A percentile compares a stretch with the other conserved stretches of the same genome.
phyloP scores from a whole-genome alignment of 2,329 filamentous ascomycete species.

The Aureobasidium sp. region DNA sequence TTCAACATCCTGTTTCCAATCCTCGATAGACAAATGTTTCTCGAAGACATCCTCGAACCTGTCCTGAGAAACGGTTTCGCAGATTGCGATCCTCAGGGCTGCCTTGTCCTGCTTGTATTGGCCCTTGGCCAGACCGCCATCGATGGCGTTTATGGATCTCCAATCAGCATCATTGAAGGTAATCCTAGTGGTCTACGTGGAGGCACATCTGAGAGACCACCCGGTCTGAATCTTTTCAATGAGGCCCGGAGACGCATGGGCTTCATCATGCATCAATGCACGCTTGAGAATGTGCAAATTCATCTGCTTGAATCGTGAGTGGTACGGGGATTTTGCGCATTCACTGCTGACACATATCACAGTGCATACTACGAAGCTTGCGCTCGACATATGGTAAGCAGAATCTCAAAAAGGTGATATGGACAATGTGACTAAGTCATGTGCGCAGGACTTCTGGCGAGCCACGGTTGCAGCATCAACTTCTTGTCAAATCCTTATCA shows the following conservation, averaged over 20 bases:
- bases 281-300: conserved; percentile 52
- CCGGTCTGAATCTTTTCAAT: conserved; percentile 53
- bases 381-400: conserved; percentile 41
- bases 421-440: neutral
- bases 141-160: conserved; percentile 40
- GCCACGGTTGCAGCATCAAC: conserved; percentile 48
- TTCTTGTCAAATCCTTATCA: conserved; percentile 49
- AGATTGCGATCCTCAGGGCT: conserved; percentile 39
- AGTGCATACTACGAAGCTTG: conserved; percentile 48
- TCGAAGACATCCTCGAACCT: conserved; percentile 37
- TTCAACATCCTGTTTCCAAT: conserved; percentile 53
- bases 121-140: conserved; percentile 51
- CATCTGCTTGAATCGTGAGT: conserved; percentile 48
- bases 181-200: conserved; percentile 46
- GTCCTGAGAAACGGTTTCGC: conserved; percentile 41
- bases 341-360: neutral
- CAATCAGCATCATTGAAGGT: conserved; percentile 37
- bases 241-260: conserved; percentile 54
- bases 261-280: conserved; percentile 47
- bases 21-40: conserved; percentile 49
- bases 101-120: conserved; percentile 49
- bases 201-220: conserved; percentile 41
- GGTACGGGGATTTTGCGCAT: neutral
- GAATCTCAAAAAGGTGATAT: neutral
- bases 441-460: conserved; percentile 45